These are phyloP conservation scores for Trichoderma virens DNA, from an alignment of 495 filamentous ascomycete genomes.

Conservation along the genomic window DNA sequence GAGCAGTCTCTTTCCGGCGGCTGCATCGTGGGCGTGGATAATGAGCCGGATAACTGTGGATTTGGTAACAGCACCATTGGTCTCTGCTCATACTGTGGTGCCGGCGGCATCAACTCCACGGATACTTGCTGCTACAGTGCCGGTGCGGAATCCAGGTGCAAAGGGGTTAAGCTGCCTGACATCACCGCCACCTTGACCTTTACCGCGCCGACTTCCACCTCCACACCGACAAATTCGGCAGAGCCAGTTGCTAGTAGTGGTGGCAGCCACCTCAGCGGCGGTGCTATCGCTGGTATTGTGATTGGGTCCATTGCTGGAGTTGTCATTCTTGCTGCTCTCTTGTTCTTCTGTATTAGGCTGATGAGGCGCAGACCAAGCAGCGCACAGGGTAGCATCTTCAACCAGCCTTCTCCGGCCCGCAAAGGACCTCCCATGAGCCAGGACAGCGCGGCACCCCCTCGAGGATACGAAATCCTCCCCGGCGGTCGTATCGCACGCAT, in stretches of 20 bases:
- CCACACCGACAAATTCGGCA: slow-evolving; percentile 28
- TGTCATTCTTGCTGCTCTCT: slow-evolving; percentile 55
- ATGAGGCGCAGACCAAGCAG: slow-evolving; percentile 47
- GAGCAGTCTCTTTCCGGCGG: slow-evolving; percentile 62
- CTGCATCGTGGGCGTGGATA: slow-evolving; percentile 69
- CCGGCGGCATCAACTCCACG: slow-evolving; percentile 78
- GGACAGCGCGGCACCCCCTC: slow-evolving; percentile 34
- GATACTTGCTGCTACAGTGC: slow-evolving; percentile 91
- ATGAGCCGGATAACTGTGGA: slow-evolving; percentile 85
- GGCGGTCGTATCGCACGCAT: slow-evolving; percentile 90
- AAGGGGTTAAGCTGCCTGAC: slow-evolving; percentile 64
- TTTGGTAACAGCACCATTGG: slow-evolving; percentile 73
- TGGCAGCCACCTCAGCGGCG: slow-evolving; percentile 59
- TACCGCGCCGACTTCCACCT: slow-evolving; percentile 41
- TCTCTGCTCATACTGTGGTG: slow-evolving; percentile 77
- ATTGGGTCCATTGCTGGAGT: slow-evolving; percentile 70
- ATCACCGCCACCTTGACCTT: slow-evolving; percentile 65
- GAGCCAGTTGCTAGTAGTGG: background rate
- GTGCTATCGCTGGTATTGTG: slow-evolving; percentile 83
- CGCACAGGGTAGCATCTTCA: slow-evolving; percentile 58
- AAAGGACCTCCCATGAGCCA: slow-evolving; percentile 35
- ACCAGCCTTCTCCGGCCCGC: slow-evolving; percentile 76
- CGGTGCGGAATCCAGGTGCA: slow-evolving; percentile 62
- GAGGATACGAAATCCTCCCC: slow-evolving; percentile 65
- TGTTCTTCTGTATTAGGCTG: slow-evolving; percentile 53